phyloP scores from a whole-genome alignment of 2,329 filamentous ascomycete genomes.

The Penicillium sp. region DNA sequence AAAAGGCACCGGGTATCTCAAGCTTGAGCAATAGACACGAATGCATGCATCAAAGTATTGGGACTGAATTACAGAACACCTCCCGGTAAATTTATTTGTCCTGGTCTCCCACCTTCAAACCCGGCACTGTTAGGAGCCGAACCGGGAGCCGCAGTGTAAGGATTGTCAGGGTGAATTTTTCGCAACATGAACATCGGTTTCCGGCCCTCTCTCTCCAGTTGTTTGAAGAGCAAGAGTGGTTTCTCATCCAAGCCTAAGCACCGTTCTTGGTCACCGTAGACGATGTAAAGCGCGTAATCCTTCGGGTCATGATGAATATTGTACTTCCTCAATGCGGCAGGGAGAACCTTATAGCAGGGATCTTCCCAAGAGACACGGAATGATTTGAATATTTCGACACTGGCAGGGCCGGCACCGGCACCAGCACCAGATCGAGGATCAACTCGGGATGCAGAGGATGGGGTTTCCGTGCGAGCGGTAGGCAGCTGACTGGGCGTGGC shows the following conservation, averaged over 20 bases:
- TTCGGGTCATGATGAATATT: slow-evolving; percentile 98
- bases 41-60: slow-evolving; percentile 6
- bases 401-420: slow-evolving; percentile 34
- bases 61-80: slow-evolving; percentile 10
- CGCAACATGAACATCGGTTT: slow-evolving; percentile 99
- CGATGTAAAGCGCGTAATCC: slow-evolving; percentile 96
- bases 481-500: slow-evolving; percentile 33
- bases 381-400: slow-evolving; percentile 96
- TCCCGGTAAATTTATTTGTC: slow-evolving; percentile 16
- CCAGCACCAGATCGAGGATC: slow-evolving; percentile 24
- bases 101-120: slow-evolving; percentile 22
- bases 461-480: slow-evolving; percentile 33
- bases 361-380: slow-evolving; percentile 98
- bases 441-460: slow-evolving; percentile 27
- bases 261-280: slow-evolving; percentile 96
- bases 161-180: slow-evolving; percentile 53
- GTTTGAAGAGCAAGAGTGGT: slow-evolving; percentile 93
- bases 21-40: slow-evolving; percentile 18
- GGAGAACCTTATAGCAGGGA: slow-evolving; percentile 94
- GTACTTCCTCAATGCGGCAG: slow-evolving; percentile 94
- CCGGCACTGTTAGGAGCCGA: slow-evolving; percentile 34
- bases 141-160: slow-evolving; percentile 18
- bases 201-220: slow-evolving; percentile 92
- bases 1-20: slow-evolving; percentile 23
- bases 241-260: slow-evolving; percentile 91